Evolutionary conservation across 352 stramenopile species (phyloP), one percentile per base, ranked within the genome.

Genomic region (Phytophthora litchii): DNA sequence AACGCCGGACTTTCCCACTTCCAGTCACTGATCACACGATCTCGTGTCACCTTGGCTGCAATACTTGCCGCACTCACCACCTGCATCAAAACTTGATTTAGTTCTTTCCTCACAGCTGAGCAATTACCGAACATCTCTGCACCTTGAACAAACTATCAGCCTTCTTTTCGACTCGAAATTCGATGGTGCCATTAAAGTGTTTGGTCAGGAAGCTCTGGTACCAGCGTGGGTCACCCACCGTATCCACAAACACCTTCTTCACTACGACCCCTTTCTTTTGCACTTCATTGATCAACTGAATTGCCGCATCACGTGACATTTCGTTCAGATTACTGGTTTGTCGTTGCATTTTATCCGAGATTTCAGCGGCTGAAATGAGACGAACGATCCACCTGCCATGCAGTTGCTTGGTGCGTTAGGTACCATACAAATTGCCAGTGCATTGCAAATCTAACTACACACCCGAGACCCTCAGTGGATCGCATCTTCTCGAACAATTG

Each of bases 101-200:
- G 14, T 45, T 16, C 11, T 5, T 34, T 27, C 13, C 20, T 25
- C 13, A 3, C 23, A 27, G 1, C 10, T 1, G 3, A 41, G 5
- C 13, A 45, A 43, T 23, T 29, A 3, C 16, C 5, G 7, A 40
- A 16, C 13, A 0, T 37, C 23, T 3, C 1, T 20, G 19, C 20
- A 91, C 90, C 71, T 97, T 97, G 84, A 98, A 98, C 9, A 98
- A 85, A 54, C 92, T 96, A 72, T 99, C 96, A 17, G 95, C 96
- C 61, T 98, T 98, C 78, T 97, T 97, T 67, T 96, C 91, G n/a
- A 98, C 96, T 31, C 91, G 82, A 64, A 99, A 98, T 53, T 90
- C 70, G 67, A 98, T 97, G 19, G 70, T 82, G 20, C 85, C 84
- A 37, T 88, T 72, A 51, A 96, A 96, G 44, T 95, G 80, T 61